A percentile compares a stretch with the other conserved stretches of the same genome.
Evolutionary conservation across 331 rosid genomes (phyloP).

Genomic region (Erythrophleum ivorense): DNA sequence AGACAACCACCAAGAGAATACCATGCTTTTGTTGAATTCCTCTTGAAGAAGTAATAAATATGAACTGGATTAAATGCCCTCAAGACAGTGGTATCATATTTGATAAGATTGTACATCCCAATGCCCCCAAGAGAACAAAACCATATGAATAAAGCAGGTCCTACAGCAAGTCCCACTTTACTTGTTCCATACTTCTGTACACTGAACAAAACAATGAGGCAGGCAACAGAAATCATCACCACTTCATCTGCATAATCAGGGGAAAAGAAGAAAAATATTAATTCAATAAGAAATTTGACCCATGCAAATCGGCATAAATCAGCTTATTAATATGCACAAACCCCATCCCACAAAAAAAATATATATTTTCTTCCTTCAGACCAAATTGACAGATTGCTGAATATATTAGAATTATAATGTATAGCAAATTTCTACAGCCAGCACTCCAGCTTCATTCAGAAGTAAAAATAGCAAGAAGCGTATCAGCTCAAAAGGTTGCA

Average conservation of each 20-base stretch:
- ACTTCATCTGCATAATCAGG: constrained; percentile 77
- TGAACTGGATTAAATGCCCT: constrained; percentile 96
- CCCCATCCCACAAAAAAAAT: too few species aligned
- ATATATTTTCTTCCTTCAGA: not conserved
- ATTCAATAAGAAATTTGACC: constrained; percentile 19
- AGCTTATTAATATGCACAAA: not conserved
- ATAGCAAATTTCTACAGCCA: not conserved
- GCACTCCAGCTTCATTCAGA: not conserved
- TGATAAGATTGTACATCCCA: constrained; percentile 90
- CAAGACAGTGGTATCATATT: constrained; percentile 81
- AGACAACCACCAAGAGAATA: constrained; percentile 97
- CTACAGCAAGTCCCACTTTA: constrained; percentile 93
- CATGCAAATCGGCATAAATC: not conserved
- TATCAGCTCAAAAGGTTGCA: not conserved
- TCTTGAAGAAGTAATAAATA: constrained; percentile 85
- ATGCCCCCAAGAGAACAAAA: constrained; percentile 84
- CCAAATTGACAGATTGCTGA: not conserved
- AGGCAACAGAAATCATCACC: constrained; percentile 90
- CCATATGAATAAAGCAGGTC: constrained; percentile 97
- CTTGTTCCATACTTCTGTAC: constrained; percentile 98
- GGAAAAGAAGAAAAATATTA: constrained; percentile 34
- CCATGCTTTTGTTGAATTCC: constrained; percentile 97
- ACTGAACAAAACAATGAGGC: constrained; percentile 87
- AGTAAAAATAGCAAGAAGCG: not conserved
- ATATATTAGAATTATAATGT: constrained; percentile 3